Conservation (phyloP, 202 grass and related monocot species). For the Carex sylvatica region DNA sequence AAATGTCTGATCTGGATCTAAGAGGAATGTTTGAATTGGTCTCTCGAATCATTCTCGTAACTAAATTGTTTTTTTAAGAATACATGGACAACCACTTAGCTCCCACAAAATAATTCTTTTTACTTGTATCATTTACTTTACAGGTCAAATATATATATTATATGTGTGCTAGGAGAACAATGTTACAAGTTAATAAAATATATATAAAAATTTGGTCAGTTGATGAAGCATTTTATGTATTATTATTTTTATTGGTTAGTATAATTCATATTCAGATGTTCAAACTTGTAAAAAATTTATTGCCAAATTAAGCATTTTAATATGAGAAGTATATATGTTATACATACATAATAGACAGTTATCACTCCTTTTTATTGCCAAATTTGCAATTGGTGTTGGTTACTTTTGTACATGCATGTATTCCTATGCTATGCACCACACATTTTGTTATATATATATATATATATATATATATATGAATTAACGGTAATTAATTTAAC, state of each 20-base stretch:
- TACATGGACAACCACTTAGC: slow-evolving; percentile 22
- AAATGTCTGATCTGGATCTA: background rate
- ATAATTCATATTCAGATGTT: background rate
- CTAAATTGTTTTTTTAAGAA: background rate
- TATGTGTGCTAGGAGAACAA: background rate
- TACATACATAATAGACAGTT: too few species aligned
- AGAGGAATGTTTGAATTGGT: slow-evolving; percentile 5
- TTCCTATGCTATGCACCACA: too few species aligned
- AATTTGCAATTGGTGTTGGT: too few species aligned
- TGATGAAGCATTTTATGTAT: background rate
- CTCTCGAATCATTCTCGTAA: background rate
- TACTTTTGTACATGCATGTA: too few species aligned
- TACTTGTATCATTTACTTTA: background rate
- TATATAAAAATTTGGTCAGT: background rate
- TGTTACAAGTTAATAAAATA: background rate
- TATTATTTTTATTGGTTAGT: background rate
- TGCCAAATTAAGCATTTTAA: background rate
- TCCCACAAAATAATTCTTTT: background rate
- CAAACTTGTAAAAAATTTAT: background rate
- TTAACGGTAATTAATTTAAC: background rate
- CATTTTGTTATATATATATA: too few species aligned
- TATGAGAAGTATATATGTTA: too few species aligned
- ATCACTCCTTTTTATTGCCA: background rate
- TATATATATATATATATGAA: too few species aligned
- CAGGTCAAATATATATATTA: background rate